Percentiles rank a stretch among this genome's conserved stretches.
Conservation (phyloP, 345 rosid genomes). For the Brassica carinata region DNA sequence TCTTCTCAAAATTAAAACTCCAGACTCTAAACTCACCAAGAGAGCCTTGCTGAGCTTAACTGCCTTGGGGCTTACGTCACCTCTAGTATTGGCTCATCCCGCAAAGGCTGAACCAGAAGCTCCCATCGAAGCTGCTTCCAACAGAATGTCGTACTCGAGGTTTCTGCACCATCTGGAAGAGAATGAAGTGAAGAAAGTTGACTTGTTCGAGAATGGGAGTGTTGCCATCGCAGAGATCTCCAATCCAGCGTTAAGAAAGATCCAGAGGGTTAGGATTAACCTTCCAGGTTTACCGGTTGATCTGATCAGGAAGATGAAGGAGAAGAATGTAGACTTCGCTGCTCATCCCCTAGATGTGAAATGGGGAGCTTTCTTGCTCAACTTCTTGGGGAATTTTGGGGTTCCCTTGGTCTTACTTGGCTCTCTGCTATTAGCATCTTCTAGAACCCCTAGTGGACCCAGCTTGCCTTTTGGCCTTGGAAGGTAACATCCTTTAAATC, state of each 20-base stretch:
- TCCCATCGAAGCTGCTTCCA: constrained; percentile 55
- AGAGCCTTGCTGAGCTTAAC: constrained; percentile 44
- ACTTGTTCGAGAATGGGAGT: constrained; percentile 71
- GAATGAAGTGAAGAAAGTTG: constrained; percentile 62
- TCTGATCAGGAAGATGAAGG: constrained; percentile 64
- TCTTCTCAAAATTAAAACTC: constrained; percentile 28
- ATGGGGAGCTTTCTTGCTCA: constrained; percentile 51
- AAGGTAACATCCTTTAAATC: constrained; percentile 37
- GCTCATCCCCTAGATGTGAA: constrained; percentile 59
- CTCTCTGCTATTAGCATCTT: constrained; percentile 48
- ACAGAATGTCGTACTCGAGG: constrained; percentile 59
- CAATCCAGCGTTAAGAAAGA: constrained; percentile 49
- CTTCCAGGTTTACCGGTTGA: constrained; percentile 66
- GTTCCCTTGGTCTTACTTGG: constrained; percentile 68
- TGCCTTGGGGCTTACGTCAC: constrained; percentile 37
- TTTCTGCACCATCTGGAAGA: constrained; percentile 64
- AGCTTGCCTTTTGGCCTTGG: constrained; percentile 78
- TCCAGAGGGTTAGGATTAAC: constrained; percentile 69
- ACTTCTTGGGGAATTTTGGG: constrained; percentile 59
- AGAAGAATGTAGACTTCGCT: constrained; percentile 65
- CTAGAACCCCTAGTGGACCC: constrained; percentile 58
- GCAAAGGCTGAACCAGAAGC: constrained; percentile 59
- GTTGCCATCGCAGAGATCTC: constrained; percentile 66
- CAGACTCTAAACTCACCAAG: constrained; percentile 38
- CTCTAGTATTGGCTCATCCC: constrained; percentile 33